Evolutionary conservation across 1,284 basidiomycete species (phyloP), one percentile per base, ranked within the genome.

Genomic region (Sporisorium reilianum): DNA sequence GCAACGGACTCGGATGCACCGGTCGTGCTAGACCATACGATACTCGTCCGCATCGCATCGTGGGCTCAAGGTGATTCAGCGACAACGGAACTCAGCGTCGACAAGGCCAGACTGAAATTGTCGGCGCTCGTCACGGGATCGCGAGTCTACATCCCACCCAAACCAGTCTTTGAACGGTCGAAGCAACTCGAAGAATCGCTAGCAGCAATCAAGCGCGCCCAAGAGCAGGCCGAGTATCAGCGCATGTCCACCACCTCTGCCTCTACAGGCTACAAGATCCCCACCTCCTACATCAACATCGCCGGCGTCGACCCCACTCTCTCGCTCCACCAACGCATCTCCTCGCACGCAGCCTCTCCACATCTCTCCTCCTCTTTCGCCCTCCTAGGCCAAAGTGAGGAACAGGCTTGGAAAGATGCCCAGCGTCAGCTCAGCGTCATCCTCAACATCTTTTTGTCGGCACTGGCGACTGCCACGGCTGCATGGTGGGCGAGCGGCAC

Each of bases 401-500:
- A 75, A 23, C 49, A 61, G n/a, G 64, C 59, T 2, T 75, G 73
- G 73, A 57, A 59, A 20, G 64, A 75, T 14, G 68, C 61, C 1
- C 60, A 66, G 28, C 64, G 54, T 7, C 48, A 45, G 16, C 68
- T 75, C 40, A 62, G 60, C 22, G 67, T 75, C 26, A 61, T 75
- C 23, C 54, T 68, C 57, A 75, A 75, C 58, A 59, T 75, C 38
- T 60, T 67, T 16, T 50, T 75, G n/a, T 71, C 67, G 3, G 54
- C 68, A 0, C 9, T 70, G 5, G 73, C 73, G 8, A 70, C 68
- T 1, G 68, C 63, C 1, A 71, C 73, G 0, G 73, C 73, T 1
- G 73, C 64, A 1, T 75, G 67, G 67, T 75, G 67, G 67, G 73
- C 64, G 7, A 57, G 56, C 20, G 67, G 60, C 6, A 67, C 55